Evolutionary conservation across 257 asterid species (phyloP).

Genomic region (Capsicum chinense): DNA sequence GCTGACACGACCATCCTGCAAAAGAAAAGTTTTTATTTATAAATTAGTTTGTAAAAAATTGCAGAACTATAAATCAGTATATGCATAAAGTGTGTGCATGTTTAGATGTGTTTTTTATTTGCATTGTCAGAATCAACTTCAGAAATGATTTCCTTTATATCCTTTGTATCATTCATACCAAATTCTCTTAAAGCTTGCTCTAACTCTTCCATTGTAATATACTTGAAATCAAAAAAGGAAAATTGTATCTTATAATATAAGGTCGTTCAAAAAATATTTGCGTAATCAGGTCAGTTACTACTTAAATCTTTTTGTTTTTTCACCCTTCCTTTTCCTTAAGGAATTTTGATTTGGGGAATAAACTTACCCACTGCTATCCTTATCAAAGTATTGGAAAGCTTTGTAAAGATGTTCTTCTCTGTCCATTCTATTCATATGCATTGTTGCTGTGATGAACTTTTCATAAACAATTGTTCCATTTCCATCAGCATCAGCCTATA

Average conservation of each 20-base stretch:
- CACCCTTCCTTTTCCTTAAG: neutral
- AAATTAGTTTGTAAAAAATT: neutral
- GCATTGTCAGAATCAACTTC: conserved; percentile 70
- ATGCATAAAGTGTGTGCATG: neutral
- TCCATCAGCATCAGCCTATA: conserved; percentile 69
- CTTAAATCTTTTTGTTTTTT: neutral
- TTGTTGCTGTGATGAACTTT: conserved; percentile 71
- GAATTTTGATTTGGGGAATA: neutral
- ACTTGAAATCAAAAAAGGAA: conserved; percentile 42
- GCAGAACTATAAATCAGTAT: neutral
- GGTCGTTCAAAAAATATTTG: neutral
- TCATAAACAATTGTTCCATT: conserved; percentile 66
- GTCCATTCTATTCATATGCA: conserved; percentile 69
- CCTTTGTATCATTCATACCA: conserved; percentile 63
- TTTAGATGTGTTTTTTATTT: conserved; percentile 30
- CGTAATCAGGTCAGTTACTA: neutral
- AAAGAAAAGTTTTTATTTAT: neutral
- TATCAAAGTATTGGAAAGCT: conserved; percentile 68
- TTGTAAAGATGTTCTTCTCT: conserved; percentile 71
- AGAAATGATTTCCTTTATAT: conserved; percentile 63
- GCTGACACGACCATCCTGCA: conserved; percentile 41
- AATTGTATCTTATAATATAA: neutral
- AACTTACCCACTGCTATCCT: conserved; percentile 60
- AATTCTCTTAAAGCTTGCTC: conserved; percentile 73
- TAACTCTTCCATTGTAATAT: conserved; percentile 68